Evolutionary conservation across 169 alveolate species (phyloP).

Genomic region (Plasmodium malariae): DNA sequence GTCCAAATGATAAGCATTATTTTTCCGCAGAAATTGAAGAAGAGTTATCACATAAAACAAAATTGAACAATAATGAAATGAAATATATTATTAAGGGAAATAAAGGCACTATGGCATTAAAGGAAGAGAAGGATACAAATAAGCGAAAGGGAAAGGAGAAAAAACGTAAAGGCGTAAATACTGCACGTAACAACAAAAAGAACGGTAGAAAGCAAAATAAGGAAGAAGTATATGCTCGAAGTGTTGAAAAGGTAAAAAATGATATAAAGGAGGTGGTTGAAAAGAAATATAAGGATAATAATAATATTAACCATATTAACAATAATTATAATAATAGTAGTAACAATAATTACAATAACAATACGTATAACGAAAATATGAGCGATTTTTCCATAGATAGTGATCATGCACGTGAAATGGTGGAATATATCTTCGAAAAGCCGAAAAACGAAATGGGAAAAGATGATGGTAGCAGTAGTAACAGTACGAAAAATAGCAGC

Average conservation of each 20-base stretch:
- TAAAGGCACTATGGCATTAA: background rate
- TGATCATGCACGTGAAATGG: conserved; percentile 24
- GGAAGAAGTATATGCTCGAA: background rate
- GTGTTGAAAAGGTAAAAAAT: background rate
- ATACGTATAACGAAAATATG: conserved; percentile 5
- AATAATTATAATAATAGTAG: too few relatives aligned
- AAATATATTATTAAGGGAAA: background rate
- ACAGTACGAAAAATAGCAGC: background rate
- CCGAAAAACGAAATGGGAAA: background rate
- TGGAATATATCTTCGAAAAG: conserved; percentile 9
- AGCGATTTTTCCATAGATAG: conserved; percentile 58
- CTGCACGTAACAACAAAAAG: too few relatives aligned
- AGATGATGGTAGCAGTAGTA: too few relatives aligned
- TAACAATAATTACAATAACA: background rate
- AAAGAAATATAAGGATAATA: background rate
- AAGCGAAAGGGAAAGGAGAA: background rate
- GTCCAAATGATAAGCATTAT: background rate
- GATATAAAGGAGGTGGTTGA: conserved; percentile 20
- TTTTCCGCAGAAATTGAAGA: background rate
- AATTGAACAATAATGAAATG: background rate
- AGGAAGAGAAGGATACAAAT: background rate
- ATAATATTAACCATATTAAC: too few relatives aligned
- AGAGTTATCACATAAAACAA: background rate
- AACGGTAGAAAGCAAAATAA: background rate
- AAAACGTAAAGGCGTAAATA: background rate